Percentiles rank a stretch among this genome's conserved stretches.
phyloP scores from a whole-genome alignment of 352 stramenopile genomes.

The Phytophthora citrophthora region DNA sequence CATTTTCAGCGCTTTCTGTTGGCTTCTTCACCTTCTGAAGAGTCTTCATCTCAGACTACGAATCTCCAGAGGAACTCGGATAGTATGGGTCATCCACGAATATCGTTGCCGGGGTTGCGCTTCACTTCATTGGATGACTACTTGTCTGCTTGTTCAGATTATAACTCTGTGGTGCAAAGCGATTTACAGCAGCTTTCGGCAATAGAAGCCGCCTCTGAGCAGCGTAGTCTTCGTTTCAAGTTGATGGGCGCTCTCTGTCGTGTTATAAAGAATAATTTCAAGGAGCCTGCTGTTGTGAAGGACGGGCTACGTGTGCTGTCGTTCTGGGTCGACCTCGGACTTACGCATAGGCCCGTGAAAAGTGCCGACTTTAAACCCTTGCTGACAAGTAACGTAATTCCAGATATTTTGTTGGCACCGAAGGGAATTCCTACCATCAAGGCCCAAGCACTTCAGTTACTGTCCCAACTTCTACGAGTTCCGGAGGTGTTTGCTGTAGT shows the following conservation, averaged over 20 bases:
- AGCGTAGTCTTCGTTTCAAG: conserved; percentile 42
- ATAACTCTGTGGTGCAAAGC: conserved; percentile 18
- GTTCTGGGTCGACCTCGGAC: conserved; percentile 52
- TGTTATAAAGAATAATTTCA: conserved; percentile 59
- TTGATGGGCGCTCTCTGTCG: conserved; percentile 56
- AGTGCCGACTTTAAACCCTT: conserved; percentile 55
- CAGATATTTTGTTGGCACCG: conserved; percentile 53
- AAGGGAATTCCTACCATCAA: conserved; percentile 43
- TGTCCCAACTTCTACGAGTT: conserved; percentile 49
- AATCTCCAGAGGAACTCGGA: conserved; percentile 11
- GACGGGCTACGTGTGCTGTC: conserved; percentile 47
- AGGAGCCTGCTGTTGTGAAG: conserved; percentile 48
- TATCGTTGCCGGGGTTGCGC: conserved; percentile 43
- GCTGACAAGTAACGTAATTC: conserved; percentile 52
- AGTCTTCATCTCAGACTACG: conserved; percentile 13
- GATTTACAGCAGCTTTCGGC: conserved; percentile 26
- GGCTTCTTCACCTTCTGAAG: conserved; percentile 23
- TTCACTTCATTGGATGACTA: conserved; percentile 61
- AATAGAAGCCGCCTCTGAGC: conserved; percentile 39
- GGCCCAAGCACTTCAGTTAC: conserved; percentile 43
- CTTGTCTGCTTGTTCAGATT: conserved; percentile 35
- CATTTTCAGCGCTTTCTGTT: conserved; percentile 60
- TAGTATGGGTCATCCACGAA: conserved; percentile 44
- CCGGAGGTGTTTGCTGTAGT: conserved; percentile 52
- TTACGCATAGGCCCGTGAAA: conserved; percentile 22